Conservation (phyloP, 805 yeast species). For the Zygosaccharomyces gambellarensis region DNA sequence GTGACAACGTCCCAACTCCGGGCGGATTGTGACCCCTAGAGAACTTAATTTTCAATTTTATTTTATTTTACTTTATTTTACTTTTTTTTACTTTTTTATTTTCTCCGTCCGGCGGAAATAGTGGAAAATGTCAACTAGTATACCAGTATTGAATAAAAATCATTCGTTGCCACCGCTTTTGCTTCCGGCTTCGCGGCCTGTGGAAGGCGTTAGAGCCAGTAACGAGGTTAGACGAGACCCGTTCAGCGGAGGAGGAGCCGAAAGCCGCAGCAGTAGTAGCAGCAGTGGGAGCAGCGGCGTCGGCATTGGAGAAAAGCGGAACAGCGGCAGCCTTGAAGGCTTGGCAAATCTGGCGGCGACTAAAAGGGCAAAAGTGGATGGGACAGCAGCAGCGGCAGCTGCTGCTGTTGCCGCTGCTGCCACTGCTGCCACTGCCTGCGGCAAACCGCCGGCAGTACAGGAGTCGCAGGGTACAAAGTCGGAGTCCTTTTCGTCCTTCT, state of each 20-base stretch:
- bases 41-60: background rate
- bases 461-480: background rate
- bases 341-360: conserved; percentile 23
- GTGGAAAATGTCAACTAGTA: conserved; percentile 21
- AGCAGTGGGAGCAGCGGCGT: background rate
- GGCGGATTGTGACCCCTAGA: background rate
- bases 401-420: background rate
- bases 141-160: conserved; percentile 27
- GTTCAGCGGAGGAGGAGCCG: background rate
- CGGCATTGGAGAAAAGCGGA: background rate
- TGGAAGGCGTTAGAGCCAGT: conserved; percentile 1
- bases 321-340: conserved; percentile 13
- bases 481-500: background rate
- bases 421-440: conserved; percentile 10
- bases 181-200: conserved; percentile 22
- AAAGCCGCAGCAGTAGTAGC: too few species aligned
- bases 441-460: too few species aligned
- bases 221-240: background rate
- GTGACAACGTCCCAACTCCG: background rate
- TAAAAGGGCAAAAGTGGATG: conserved; percentile 17
- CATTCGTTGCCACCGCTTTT: conserved; percentile 30
- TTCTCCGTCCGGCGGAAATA: background rate
- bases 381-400: background rate
- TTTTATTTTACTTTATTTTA: background rate
- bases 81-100: too few species aligned